Conservation (phyloP, 371 early-diverging fungal species). For the Haplosporangium sp. region DNA sequence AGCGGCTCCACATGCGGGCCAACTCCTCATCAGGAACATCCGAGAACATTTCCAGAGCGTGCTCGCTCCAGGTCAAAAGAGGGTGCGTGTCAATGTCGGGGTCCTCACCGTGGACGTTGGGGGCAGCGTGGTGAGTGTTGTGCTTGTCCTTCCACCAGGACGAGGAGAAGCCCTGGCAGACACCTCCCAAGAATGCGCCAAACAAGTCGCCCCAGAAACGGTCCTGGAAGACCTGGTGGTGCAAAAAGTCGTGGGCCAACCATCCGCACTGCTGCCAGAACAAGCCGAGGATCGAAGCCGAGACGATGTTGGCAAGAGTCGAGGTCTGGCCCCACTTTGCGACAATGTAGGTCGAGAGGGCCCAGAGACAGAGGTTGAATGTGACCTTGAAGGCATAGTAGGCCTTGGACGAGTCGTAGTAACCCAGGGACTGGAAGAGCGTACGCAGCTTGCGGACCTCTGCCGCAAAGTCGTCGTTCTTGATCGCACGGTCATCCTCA, state of each 20-base stretch:
- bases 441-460: slow-evolving; percentile 77
- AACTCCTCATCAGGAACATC: slow-evolving; percentile 77
- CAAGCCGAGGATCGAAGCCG: slow-evolving; percentile 75
- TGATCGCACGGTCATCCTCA: slow-evolving; percentile 54
- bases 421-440: slow-evolving; percentile 68
- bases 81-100: slow-evolving; percentile 93
- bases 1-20: slow-evolving; percentile 62
- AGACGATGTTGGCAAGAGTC: slow-evolving; percentile 57
- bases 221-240: slow-evolving; percentile 85
- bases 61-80: slow-evolving; percentile 86
- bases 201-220: slow-evolving; percentile 72
- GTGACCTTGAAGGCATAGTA: slow-evolving; percentile 77
- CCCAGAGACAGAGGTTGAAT: slow-evolving; percentile 67
- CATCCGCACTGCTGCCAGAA: slow-evolving; percentile 93
- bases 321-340: slow-evolving; percentile 65
- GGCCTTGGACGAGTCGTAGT: slow-evolving; percentile 74
- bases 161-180: slow-evolving; percentile 83
- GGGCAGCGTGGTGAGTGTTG: slow-evolving; percentile 88
- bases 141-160: slow-evolving; percentile 94
- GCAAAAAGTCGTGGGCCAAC: slow-evolving; percentile 89
- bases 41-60: slow-evolving; percentile 76
- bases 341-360: slow-evolving; percentile 63
- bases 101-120: slow-evolving; percentile 86
- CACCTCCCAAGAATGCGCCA: slow-evolving; percentile 81
- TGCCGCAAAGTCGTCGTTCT: slow-evolving; percentile 46